phyloP scores from a whole-genome alignment of 2,329 filamentous ascomycete genomes.

The Alternaria gaisen region DNA sequence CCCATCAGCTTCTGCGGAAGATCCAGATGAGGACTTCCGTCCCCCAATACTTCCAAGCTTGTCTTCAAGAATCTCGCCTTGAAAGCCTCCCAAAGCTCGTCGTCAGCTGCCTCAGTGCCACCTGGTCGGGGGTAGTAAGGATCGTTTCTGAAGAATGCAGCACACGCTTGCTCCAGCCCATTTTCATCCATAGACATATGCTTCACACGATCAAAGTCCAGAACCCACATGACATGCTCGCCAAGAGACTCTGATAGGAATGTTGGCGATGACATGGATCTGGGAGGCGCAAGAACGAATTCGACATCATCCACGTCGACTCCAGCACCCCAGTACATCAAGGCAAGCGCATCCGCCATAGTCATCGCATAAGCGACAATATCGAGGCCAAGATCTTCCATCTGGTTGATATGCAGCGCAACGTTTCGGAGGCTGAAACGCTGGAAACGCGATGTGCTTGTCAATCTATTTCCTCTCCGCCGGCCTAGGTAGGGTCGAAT shows the following conservation, averaged over 20 bases:
- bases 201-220: not conserved
- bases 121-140: not conserved
- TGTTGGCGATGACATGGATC: not conserved
- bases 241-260: not conserved
- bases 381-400: too few species aligned
- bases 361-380: too few species aligned
- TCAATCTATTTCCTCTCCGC: too few species aligned
- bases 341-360: not conserved
- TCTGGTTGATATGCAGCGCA: too few species aligned
- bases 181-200: not conserved
- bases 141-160: not conserved
- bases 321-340: not conserved
- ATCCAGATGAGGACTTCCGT: not conserved
- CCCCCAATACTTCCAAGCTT: fast-evolving
- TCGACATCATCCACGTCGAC: not conserved
- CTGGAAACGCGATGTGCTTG: too few species aligned
- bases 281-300: not conserved
- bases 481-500: too few species aligned
- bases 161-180: not conserved
- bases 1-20: not conserved
- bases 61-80: not conserved
- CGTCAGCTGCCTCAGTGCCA: not conserved
- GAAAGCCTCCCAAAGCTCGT: not conserved
- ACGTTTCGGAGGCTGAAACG: too few species aligned
- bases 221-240: not conserved